Base-by-base conservation (phyloP, 2,329 filamentous ascomycete genomes). In the Alternaria angustiovoidea region DNA sequence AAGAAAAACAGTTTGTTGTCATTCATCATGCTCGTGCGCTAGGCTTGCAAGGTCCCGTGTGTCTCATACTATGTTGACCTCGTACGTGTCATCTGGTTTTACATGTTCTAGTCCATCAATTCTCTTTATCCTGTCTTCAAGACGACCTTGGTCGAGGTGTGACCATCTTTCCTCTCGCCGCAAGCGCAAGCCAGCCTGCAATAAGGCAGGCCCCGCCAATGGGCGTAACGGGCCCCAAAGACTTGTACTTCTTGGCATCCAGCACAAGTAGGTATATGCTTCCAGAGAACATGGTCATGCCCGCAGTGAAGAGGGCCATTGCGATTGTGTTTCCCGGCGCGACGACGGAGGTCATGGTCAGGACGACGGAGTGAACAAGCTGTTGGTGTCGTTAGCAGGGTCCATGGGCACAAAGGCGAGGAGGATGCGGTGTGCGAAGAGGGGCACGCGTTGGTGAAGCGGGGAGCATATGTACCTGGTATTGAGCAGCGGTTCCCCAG, bases 271-370 rank as follows among this genome's bases (percentile, higher is more conserved):
- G 80, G 74, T 91, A 91, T 64, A 91, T 84, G 70, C 84, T 87
- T 2, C 89, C 89, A 60, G 84, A 87, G 77, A 91, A 91, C 82
- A 89, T 84, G 4, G 86, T 86, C 81, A 90, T 90, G 52, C 89
- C 88, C 0, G 86, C 86, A 0, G 85, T 85, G 72, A 90, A 86
- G n/a, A 89, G 79, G 2, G 78, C 78, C 52, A 85, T 84, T 18
- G 88, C 87, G 22, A 88, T 68, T 32, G 83, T 85, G 69, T 87
- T 85, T 64, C 83, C 80, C 11, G 87, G 86, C 2, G 83, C 82
- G 7, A 80, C 79, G 52, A 81, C 79, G 16, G 83, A 77, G 5
- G 86, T 82, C 20, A 89, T 78, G 26, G 90, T 85, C 47, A 90
- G 78, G 41, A 85, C 85, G 32, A 85, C 81, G 14, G 87, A 86